Base-by-base conservation (phyloP, 2,329 filamentous ascomycete species). In the Ophiostoma tasmaniense region DNA sequence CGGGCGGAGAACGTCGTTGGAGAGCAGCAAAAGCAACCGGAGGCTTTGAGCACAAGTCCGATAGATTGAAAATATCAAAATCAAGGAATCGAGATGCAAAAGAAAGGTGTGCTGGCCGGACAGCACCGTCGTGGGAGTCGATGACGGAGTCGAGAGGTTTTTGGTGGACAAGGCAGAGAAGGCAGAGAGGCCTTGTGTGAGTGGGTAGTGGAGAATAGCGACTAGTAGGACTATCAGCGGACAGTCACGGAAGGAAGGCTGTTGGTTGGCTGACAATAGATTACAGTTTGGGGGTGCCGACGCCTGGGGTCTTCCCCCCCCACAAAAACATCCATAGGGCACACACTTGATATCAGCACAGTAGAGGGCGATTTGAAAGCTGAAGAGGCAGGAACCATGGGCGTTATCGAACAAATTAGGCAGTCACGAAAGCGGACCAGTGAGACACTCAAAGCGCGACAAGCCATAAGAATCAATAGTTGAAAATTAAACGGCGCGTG, bases 261-360 rank as follows among this genome's bases (percentile, higher is more conserved):
- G 52, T 50, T 66, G 64, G 68, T 68, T 68, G 67, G 67, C 67
- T 66, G 50, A 30, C 25, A 61, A 28, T 13, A 20, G 17, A 55
- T 30, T 33, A 20, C 30, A 10, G 33, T 37, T 37, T 64, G 61
- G 61, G 61, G 61, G 28, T 25, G 50, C 50, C 50, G 22, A 5
- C 55, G 14, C 55, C 25, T 61, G 30, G 30, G 33, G 8, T 13
- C 14, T 22, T 22, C 4, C 33, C 30, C 61, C 61, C 61, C n/a
- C 61, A n/a, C n/a, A n/a, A 55, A 25, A 25, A 25, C 45, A 22
- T 20, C 11, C 45, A 52, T 22, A 52, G 45, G 3, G 8, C 50
- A 39, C 61, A 22, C 28, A 14, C 59, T 33, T 10, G 30, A 35
- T 33, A 62, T 62, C 55, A 8, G 25, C 22, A 28, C 52, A 11